phyloP scores from a whole-genome alignment of 2,329 filamentous ascomycete species.

The Aureobasidium melanogenum region DNA sequence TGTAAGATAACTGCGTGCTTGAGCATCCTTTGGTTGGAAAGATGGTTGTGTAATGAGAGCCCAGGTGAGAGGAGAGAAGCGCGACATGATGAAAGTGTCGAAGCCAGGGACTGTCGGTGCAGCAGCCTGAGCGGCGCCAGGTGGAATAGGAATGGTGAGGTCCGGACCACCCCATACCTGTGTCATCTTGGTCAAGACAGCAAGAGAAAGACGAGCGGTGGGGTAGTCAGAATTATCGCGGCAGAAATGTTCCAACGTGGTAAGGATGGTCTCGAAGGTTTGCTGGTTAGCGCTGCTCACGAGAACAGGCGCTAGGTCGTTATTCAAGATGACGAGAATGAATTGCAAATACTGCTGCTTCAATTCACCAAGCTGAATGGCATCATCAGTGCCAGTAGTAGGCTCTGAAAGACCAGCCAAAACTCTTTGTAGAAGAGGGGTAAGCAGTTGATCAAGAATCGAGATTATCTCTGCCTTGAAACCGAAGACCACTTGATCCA shows the following conservation, averaged over 20 bases:
- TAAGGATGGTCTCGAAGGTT: slow-evolving; percentile 80
- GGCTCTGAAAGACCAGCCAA: slow-evolving; percentile 78
- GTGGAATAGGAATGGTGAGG: slow-evolving; percentile 43
- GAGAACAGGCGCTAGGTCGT: slow-evolving; percentile 79
- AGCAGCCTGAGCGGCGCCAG: slow-evolving; percentile 41
- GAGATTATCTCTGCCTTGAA: slow-evolving; percentile 90
- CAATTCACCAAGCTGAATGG: slow-evolving; percentile 86
- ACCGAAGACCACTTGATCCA: slow-evolving; percentile 89
- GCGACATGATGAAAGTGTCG: slow-evolving; percentile 78
- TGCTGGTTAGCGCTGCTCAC: slow-evolving; percentile 85
- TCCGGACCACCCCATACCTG: slow-evolving; percentile 86
- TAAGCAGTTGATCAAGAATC: slow-evolving; percentile 81
- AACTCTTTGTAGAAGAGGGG: slow-evolving; percentile 80
- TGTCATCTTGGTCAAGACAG: slow-evolving; percentile 74
- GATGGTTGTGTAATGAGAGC: slow-evolving; percentile 68
- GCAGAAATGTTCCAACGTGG: slow-evolving; percentile 75
- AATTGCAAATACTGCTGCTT: slow-evolving; percentile 94
- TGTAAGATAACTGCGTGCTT: slow-evolving; percentile 76
- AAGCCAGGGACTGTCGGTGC: slow-evolving; percentile 67
- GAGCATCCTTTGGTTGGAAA: slow-evolving; percentile 80
- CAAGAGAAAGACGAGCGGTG: slow-evolving; percentile 68
- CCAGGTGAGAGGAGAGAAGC: slow-evolving; percentile 87
- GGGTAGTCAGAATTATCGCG: slow-evolving; percentile 62
- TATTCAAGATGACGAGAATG: slow-evolving; percentile 78
- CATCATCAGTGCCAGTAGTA: slow-evolving; percentile 85